Conservation (phyloP, 768 basidiomycete genomes). For the Pleurotus ostreatus region DNA sequence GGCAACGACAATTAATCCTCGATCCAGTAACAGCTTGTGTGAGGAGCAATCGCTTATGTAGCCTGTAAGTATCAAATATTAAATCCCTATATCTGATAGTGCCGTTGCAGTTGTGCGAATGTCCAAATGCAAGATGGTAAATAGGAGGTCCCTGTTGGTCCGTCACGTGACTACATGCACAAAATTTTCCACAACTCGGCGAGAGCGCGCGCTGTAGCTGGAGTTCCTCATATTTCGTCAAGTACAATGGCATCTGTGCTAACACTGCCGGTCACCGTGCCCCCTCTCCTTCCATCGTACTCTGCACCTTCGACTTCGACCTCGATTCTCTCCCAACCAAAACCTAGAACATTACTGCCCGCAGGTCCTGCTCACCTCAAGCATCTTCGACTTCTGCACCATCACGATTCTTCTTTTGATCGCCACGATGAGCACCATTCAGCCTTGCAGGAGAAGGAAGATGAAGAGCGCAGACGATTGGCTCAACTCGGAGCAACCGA, state of each 20-base stretch:
- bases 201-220: no score
- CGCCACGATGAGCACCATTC: constrained; percentile 69
- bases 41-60: no score
- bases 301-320: constrained; percentile 32
- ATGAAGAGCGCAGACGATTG: constrained; percentile 48
- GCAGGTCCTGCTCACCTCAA: constrained; percentile 87
- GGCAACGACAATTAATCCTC: no score
- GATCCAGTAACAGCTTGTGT: no score
- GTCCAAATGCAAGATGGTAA: no score
- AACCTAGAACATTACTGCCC: constrained; percentile 59
- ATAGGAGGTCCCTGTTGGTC: no score
- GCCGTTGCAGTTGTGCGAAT: no score
- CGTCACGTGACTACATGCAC: no score
- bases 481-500: constrained; percentile 58
- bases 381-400: constrained; percentile 69
- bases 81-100: no score
- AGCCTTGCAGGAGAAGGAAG: constrained; percentile 28
- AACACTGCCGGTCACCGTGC: constrained; percentile 25
- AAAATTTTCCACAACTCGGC: no score
- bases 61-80: no score
- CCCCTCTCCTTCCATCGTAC: constrained; percentile 38
- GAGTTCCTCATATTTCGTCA: no score
- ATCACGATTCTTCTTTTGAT: constrained; percentile 77
- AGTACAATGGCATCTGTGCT: constrained; percentile 22
- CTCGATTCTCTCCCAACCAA: constrained; percentile 27